A percentile compares a stretch with the other conserved stretches of the same genome.
These are phyloP conservation scores for Scalesia atractyloides DNA, from an alignment of 129 eudicot genomes.

Conservation along the genomic window DNA sequence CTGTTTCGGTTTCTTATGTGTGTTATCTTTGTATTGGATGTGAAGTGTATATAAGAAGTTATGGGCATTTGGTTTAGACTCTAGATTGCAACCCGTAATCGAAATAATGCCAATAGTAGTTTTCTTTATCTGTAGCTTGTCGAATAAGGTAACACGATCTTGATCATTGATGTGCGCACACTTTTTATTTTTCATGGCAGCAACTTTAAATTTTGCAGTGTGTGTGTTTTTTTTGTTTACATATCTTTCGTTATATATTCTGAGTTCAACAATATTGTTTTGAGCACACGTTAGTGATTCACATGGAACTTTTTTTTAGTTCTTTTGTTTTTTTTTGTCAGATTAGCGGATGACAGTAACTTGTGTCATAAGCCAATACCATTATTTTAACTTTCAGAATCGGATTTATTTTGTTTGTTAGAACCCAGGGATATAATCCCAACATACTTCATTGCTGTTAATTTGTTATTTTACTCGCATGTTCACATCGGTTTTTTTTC, in stretches of 20 bases:
- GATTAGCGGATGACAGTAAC: constrained; percentile 11
- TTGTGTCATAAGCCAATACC: not conserved
- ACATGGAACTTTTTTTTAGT: not conserved
- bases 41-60: not conserved
- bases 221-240: not conserved
- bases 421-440: not conserved
- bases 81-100: not conserved
- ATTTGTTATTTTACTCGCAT: not conserved
- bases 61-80: not conserved
- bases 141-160: not conserved
- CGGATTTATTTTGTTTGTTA: not conserved
- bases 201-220: constrained; percentile 1
- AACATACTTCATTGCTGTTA: not conserved
- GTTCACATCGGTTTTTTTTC: not conserved
- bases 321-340: constrained; percentile 1
- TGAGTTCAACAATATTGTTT: not conserved
- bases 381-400: constrained; percentile 5
- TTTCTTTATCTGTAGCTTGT: constrained; percentile 14
- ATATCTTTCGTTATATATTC: not conserved
- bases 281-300: not conserved
- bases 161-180: not conserved
- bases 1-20: constrained; percentile 1
- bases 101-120: not conserved
- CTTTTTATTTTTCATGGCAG: not conserved
- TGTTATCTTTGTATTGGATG: constrained; percentile 17